Conservation (phyloP, 2,329 filamentous ascomycete genomes). For the Nigrospora oryzae region DNA sequence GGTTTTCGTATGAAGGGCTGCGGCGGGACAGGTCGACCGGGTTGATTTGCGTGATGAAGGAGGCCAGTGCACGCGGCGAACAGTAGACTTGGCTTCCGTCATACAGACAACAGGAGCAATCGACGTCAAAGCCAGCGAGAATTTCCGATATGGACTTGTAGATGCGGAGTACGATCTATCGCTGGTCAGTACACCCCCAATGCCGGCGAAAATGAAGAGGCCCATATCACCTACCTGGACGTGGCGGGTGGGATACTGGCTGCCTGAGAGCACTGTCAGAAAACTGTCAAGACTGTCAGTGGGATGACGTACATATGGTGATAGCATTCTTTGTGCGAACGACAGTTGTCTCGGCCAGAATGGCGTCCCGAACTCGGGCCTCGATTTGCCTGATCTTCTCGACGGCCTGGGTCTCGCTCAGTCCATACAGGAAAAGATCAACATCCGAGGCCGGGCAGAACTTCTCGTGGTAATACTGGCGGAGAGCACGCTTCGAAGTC, state of each 20-base stretch:
- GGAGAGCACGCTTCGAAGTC: conserved; percentile 51
- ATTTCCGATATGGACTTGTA: conserved; percentile 82
- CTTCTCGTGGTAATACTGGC: conserved; percentile 74
- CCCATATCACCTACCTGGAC: conserved; percentile 41
- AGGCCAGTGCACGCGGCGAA: conserved; percentile 66
- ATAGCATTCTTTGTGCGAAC: conserved; percentile 82
- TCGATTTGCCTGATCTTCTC: conserved; percentile 84
- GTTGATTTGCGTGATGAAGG: conserved; percentile 77
- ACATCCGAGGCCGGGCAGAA: conserved; percentile 80
- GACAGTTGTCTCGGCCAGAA: conserved; percentile 75
- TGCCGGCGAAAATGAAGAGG: not conserved
- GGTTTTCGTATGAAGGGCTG: conserved; percentile 81
- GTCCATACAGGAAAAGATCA: conserved; percentile 75
- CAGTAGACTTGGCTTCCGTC: conserved; percentile 74
- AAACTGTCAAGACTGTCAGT: not conserved
- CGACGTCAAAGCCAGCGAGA: conserved; percentile 81
- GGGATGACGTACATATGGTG: conserved; percentile 49
- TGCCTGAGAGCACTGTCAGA: conserved; percentile 33
- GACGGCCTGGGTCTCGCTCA: conserved; percentile 67
- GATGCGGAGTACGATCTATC: conserved; percentile 70
- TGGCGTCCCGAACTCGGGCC: conserved; percentile 61
- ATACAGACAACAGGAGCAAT: conserved; percentile 74
- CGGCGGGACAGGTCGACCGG: conserved; percentile 70
- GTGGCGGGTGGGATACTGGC: conserved; percentile 75
- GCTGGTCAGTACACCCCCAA: not conserved